Conservation (phyloP, 805 yeast genomes). For the Teunomyces stri region DNA sequence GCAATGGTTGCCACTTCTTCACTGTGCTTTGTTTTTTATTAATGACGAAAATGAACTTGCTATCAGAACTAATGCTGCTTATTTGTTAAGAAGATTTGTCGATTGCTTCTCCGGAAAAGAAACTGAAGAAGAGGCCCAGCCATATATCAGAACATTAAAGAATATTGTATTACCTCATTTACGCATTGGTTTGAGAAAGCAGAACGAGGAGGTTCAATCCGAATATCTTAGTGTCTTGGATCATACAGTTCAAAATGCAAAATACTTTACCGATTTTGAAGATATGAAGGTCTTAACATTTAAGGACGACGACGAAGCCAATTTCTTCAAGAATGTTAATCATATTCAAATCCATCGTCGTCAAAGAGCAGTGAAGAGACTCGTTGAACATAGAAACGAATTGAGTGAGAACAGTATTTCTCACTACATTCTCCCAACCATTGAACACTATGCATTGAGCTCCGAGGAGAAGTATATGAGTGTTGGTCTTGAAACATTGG, state of each 20-base stretch:
- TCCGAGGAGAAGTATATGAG: constrained; percentile 56
- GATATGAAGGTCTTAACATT: constrained; percentile 66
- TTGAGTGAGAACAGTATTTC: constrained; percentile 61
- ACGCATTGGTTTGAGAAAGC: constrained; percentile 61
- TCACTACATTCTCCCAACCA: constrained; percentile 78
- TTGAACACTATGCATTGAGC: constrained; percentile 73
- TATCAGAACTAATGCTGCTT: constrained; percentile 73
- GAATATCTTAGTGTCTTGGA: constrained; percentile 69
- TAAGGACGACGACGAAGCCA: constrained; percentile 69
- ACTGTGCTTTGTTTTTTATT: constrained; percentile 66
- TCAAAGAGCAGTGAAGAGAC: constrained; percentile 72
- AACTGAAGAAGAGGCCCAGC: constrained; percentile 20
- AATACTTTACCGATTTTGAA: constrained; percentile 47
- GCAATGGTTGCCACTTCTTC: constrained; percentile 81
- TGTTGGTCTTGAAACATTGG: constrained; percentile 63
- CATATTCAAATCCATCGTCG: constrained; percentile 87
- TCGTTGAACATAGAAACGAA: constrained; percentile 47
- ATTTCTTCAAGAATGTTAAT: constrained; percentile 70
- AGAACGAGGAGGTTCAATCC: constrained; percentile 58
- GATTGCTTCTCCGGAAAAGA: constrained; percentile 47
- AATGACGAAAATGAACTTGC: constrained; percentile 79
- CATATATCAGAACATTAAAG: constrained; percentile 44
- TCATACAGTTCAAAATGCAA: constrained; percentile 52
- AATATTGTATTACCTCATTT: constrained; percentile 61
- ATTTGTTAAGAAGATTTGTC: constrained; percentile 58